Evolutionary conservation across 768 basidiomycete genomes (phyloP), one percentile per base, ranked within the genome.

Genomic region (Lactifluus rugatus): DNA sequence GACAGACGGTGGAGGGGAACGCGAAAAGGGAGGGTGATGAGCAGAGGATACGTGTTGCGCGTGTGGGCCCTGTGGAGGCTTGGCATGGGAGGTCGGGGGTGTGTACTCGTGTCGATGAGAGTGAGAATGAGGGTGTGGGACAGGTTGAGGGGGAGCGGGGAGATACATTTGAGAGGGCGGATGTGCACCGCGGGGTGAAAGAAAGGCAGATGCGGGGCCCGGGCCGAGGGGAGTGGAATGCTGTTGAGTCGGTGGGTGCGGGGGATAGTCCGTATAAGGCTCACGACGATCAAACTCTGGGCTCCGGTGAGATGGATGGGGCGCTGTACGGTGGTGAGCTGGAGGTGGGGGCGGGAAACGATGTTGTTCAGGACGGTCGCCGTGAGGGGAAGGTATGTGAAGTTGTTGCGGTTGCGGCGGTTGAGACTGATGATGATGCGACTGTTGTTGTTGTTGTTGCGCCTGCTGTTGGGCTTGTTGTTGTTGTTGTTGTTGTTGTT

Each of bases 381-480:
- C 57, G 54, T 66, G 63, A 47, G 64, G 67, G 53, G 52, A 59
- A 65, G 57, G 53, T 62, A 32, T 67, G 57, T 57, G 70, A 54
- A 61, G 66, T 10, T 7, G 65, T 45, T 56, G 70, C 66, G 66
- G 64, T 36, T 52, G 65, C 28, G 56, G 69, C 41, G 25, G 69
- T 56, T 58, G 62, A 31, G 66, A 69, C 19, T 70, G 73, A 31
- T 47, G 71, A 48, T 67, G 65, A n/a, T 70, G 68, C 25, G 48
- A 36, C 5, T 37, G 59, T 17, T 3, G 44, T 17, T 44, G 71
- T 47, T 67, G 64, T n/a, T 55, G 54, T 5, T 50, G 60, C 1
- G 37, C 51, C 19, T 47, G 56, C 64, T 54, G 54, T 55, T 28
- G 67, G 45, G 56, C 67, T 58, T 60, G 66, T 11, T 16, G 70